Conservation (phyloP, 2,329 filamentous ascomycete genomes). For the Paraphaeosphaeria sporulosa region DNA sequence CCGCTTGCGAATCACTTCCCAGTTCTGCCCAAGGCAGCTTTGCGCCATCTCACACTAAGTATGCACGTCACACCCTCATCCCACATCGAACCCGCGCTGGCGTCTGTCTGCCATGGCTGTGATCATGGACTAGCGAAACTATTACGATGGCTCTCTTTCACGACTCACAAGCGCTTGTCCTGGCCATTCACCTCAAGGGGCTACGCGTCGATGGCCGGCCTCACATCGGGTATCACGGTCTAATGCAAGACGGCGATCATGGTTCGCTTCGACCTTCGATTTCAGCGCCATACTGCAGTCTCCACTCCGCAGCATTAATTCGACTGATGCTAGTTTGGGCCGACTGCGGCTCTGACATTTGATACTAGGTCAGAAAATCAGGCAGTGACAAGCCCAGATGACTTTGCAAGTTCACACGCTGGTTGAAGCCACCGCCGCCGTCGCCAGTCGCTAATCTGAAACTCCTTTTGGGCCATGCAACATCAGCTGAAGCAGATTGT, state of each 20-base stretch:
- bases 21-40: slow-evolving; percentile 27
- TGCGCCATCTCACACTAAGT: slow-evolving; percentile 41
- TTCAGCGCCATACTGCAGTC: slow-evolving; percentile 29
- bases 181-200: neutral
- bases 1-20: slow-evolving; percentile 32
- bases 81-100: slow-evolving; percentile 31
- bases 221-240: neutral
- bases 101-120: slow-evolving; percentile 26
- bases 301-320: slow-evolving; percentile 29
- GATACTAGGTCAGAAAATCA: slow-evolving; percentile 7
- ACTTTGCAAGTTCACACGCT: slow-evolving; percentile 13
- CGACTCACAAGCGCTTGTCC: neutral
- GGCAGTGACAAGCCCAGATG: slow-evolving; percentile 16
- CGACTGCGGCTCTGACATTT: slow-evolving; percentile 3
- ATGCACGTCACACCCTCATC: slow-evolving; percentile 47
- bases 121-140: slow-evolving; percentile 39
- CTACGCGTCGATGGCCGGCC: neutral
- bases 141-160: slow-evolving; percentile 16
- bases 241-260: slow-evolving; percentile 23
- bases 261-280: slow-evolving; percentile 23
- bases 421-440: slow-evolving; percentile 19
- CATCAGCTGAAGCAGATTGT: slow-evolving; percentile 3
- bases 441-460: slow-evolving; percentile 11
- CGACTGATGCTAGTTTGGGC: slow-evolving; percentile 28
- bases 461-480: neutral